Percentiles rank a stretch among this genome's conserved stretches.
phyloP scores from a whole-genome alignment of 176 grass and related monocot genomes.

The Phyllostachys edulis region DNA sequence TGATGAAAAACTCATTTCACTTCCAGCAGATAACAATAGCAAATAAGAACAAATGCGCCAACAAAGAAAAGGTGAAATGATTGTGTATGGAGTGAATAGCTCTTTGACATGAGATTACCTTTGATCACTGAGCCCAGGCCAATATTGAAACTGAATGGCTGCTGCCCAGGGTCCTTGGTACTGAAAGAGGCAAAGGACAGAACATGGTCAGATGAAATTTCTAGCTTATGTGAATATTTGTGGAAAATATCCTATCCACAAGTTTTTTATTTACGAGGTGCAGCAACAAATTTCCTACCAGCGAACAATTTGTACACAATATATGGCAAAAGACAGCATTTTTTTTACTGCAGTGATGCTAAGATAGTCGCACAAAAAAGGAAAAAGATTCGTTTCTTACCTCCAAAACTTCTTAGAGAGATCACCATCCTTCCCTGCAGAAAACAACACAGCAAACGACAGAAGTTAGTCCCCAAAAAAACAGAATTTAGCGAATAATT shows the following conservation, averaged over 20 bases:
- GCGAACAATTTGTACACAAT: neutral
- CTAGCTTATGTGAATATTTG: neutral
- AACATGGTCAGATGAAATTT: neutral
- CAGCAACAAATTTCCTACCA: neutral
- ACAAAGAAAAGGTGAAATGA: neutral
- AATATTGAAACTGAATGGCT: slow-evolving; percentile 90
- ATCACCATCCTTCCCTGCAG: slow-evolving; percentile 85
- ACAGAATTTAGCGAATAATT: neutral
- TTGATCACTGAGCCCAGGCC: slow-evolving; percentile 82
- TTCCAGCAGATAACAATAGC: neutral
- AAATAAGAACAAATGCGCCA: neutral
- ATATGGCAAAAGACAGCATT: neutral
- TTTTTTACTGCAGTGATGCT: neutral
- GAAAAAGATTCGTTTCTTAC: slow-evolving; percentile 35
- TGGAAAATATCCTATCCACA: neutral
- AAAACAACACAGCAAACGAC: slow-evolving; percentile 2
- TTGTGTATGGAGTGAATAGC: neutral
- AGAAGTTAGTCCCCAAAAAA: neutral
- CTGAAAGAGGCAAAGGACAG: slow-evolving; percentile 47
- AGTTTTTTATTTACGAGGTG: neutral
- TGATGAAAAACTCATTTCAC: neutral
- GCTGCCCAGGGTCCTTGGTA: slow-evolving; percentile 90
- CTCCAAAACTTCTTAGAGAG: slow-evolving; percentile 94
- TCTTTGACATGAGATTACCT: slow-evolving; percentile 46
- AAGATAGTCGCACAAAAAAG: neutral